These are phyloP conservation scores for Chytriomyces sp. DNA, from an alignment of 192 early-diverging fungal species.

Conservation along the genomic window DNA sequence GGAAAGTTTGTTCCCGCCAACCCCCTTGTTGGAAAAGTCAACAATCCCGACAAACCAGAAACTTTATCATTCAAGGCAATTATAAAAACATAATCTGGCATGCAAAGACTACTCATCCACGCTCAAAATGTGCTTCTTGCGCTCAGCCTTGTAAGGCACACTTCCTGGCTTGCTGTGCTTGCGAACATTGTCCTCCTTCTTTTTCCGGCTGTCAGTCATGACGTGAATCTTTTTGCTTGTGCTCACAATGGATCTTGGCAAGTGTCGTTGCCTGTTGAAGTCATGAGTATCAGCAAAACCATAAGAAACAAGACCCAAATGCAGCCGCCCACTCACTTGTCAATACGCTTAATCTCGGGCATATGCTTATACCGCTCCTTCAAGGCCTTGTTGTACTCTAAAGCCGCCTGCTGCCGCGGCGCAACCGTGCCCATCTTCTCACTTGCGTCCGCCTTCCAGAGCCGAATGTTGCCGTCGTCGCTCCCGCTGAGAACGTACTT, in stretches of 20 bases:
- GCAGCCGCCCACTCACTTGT: slow-evolving; percentile 32
- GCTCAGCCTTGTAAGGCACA: slow-evolving; percentile 50
- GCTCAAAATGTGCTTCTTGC: slow-evolving; percentile 56
- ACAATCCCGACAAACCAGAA: not conserved
- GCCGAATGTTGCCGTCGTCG: slow-evolving; percentile 95
- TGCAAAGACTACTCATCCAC: slow-evolving; percentile 41
- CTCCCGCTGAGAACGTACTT: slow-evolving; percentile 94
- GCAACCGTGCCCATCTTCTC: slow-evolving; percentile 76
- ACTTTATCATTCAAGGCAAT: not conserved
- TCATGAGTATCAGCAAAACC: not conserved
- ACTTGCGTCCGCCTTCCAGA: slow-evolving; percentile 95
- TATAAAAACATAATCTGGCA: not conserved
- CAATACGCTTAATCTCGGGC: slow-evolving; percentile 86
- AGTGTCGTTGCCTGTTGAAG: slow-evolving; percentile 72
- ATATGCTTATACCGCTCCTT: slow-evolving; percentile 92
- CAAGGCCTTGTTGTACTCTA: slow-evolving; percentile 84
- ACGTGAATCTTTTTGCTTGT: slow-evolving; percentile 79
- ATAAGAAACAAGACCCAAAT: not conserved
- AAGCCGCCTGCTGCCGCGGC: slow-evolving; percentile 70
- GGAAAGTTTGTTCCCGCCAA: too few species aligned
- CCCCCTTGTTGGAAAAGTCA: not conserved
- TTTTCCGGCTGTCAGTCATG: slow-evolving; percentile 77
- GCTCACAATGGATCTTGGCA: slow-evolving; percentile 81
- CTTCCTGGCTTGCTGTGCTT: slow-evolving; percentile 74
- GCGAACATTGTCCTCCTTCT: slow-evolving; percentile 88